Evolutionary conservation across 176 grass and related monocot species (phyloP).

Genomic region (Aegilops bicornis): DNA sequence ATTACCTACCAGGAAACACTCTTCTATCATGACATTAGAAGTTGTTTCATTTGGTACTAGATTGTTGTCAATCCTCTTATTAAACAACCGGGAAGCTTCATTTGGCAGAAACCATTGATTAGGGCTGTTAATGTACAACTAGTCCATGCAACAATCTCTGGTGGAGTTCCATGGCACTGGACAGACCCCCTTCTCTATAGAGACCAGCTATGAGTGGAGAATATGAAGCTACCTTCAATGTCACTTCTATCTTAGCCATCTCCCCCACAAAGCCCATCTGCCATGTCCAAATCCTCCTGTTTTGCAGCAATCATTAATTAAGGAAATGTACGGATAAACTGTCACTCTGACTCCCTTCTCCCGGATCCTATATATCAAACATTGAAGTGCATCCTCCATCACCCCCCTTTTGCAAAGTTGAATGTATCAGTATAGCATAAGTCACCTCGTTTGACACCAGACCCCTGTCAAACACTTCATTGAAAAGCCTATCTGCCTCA

Average conservation of each 20-base stretch:
- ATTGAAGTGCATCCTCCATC: conserved; percentile 45
- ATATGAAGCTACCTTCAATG: background rate
- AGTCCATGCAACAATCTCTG: too few species aligned
- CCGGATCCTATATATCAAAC: conserved; percentile 41
- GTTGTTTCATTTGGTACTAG: background rate
- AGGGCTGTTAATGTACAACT: background rate
- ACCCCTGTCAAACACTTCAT: conserved; percentile 34
- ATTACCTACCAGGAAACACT: background rate
- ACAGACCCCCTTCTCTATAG: background rate
- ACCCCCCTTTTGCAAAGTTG: conserved; percentile 56
- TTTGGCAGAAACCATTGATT: conserved; percentile 11
- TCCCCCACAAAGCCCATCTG: background rate
- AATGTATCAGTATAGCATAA: conserved; percentile 52
- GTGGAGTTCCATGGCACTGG: background rate
- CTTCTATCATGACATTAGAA: conserved; percentile 7
- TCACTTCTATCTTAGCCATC: background rate
- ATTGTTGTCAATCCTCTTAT: background rate
- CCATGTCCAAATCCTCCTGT: conserved; percentile 33
- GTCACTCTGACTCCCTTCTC: conserved; percentile 39
- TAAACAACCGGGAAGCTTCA: conserved; percentile 1
- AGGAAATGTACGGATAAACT: conserved; percentile 70
- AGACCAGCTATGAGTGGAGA: conserved; percentile 13
- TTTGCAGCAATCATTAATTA: conserved; percentile 71
- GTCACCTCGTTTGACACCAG: conserved; percentile 62
- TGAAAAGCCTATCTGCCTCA: conserved; percentile 63